A percentile compares a stretch with the other conserved stretches of the same genome.
phyloP scores from a whole-genome alignment of 495 filamentous ascomycete genomes.

The Haplographium delicatum region DNA sequence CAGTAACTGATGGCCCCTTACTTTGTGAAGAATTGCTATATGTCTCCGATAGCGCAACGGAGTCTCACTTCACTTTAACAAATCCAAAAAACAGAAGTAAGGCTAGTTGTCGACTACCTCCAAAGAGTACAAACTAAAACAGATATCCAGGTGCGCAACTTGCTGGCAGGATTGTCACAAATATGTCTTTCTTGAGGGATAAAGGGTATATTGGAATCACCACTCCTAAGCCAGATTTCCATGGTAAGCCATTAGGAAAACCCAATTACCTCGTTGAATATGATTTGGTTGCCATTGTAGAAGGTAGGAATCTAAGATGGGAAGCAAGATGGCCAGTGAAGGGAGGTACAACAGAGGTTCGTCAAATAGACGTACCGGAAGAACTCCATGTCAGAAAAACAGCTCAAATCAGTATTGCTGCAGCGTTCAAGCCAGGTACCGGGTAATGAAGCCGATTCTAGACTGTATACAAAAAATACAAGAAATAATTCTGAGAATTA shows the following conservation, averaged over 20 bases:
- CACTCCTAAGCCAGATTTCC: not conserved
- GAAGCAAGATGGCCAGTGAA: constrained; percentile 4
- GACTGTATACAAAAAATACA: too few relatives aligned
- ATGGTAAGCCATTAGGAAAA: not conserved
- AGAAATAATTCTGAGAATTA: too few relatives aligned
- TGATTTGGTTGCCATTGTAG: constrained; percentile 4
- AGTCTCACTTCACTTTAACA: constrained; percentile 15
- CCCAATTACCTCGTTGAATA: constrained; percentile 3
- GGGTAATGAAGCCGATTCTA: constrained; percentile 28
- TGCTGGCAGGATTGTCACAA: constrained; percentile 1
- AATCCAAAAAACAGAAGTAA: constrained; percentile 17
- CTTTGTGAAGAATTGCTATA: constrained; percentile 20
- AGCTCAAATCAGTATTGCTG: constrained; percentile 9
- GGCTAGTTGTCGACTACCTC: not conserved
- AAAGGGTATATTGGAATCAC: not conserved
- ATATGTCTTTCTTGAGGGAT: constrained; percentile 29
- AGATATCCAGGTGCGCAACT: constrained; percentile 2
- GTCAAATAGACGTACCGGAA: not conserved
- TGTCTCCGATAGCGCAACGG: constrained; percentile 18
- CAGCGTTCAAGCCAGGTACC: constrained; percentile 12
- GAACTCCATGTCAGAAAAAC: not conserved
- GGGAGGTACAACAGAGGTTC: too few relatives aligned
- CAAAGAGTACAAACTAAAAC: not conserved
- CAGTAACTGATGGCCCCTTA: not conserved
- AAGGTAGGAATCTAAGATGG: constrained; percentile 4